Percentiles rank a stretch among this genome's conserved stretches.
Evolutionary conservation across 2,329 filamentous ascomycete species (phyloP).

Genomic region (Nemania serpens): DNA sequence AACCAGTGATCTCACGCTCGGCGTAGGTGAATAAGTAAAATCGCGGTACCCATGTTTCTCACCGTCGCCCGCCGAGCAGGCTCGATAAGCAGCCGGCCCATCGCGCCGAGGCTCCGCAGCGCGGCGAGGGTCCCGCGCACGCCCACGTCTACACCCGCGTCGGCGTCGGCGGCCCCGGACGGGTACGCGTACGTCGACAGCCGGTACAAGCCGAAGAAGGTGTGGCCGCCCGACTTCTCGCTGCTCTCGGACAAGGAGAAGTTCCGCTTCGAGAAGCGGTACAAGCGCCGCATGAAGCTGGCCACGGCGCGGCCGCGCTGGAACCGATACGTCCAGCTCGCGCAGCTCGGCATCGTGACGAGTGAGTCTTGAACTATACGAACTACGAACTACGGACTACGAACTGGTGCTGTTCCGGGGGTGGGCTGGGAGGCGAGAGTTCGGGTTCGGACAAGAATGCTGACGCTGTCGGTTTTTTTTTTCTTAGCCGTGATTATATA

Average conservation of each 20-base stretch:
- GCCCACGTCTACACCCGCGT: slow-evolving; percentile 29
- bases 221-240: slow-evolving; percentile 79
- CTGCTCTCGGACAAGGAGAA: slow-evolving; percentile 73
- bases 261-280: slow-evolving; percentile 78
- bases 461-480: slow-evolving; percentile 8
- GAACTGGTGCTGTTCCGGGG: neutral
- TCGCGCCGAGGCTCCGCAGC: slow-evolving; percentile 31
- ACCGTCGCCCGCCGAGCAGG: slow-evolving; percentile 48
- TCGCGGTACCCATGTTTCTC: slow-evolving; percentile 48
- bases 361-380: slow-evolving; percentile 55
- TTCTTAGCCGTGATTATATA: slow-evolving; percentile 57
- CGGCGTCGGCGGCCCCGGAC: slow-evolving; percentile 30
- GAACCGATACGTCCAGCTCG: slow-evolving; percentile 57
- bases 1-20: too few relatives aligned
- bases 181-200: slow-evolving; percentile 56
- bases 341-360: slow-evolving; percentile 63
- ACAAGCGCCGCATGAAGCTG: slow-evolving; percentile 66
- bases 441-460: neutral
- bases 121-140: slow-evolving; percentile 32
- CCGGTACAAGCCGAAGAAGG: slow-evolving; percentile 67
- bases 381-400: too few relatives aligned
- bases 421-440: neutral
- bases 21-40: too few relatives aligned
- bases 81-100: slow-evolving; percentile 41
- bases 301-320: slow-evolving; percentile 40